phyloP scores from a whole-genome alignment of 192 early-diverging fungal genomes.

The Chytriomyces sp. region DNA sequence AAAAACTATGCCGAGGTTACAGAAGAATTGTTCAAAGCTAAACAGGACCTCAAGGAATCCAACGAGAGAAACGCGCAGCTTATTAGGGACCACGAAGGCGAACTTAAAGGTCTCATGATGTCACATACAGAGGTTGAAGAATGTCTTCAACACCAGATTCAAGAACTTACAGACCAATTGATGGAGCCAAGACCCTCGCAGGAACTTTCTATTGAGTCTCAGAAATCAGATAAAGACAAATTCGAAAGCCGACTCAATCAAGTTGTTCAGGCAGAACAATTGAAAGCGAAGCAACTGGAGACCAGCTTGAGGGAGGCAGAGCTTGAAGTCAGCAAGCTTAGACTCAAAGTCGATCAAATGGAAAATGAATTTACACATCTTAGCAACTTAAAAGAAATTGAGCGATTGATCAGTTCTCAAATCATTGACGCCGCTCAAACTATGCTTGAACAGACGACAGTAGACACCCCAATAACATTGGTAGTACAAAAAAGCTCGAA shows the following conservation, averaged over 20 bases:
- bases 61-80: neutral
- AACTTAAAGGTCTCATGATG: neutral
- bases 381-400: neutral
- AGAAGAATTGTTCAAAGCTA: neutral
- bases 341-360: conserved; percentile 10
- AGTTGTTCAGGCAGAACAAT: conserved; percentile 10
- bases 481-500: too few relatives aligned
- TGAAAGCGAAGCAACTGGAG: neutral
- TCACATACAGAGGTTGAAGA: conserved; percentile 32
- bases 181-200: conserved; percentile 27
- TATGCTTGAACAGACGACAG: neutral
- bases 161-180: conserved; percentile 32
- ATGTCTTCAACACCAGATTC: conserved; percentile 31
- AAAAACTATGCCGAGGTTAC: conserved; percentile 4
- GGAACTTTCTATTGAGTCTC: neutral
- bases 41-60: neutral
- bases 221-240: neutral
- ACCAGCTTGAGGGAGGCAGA: conserved; percentile 1
- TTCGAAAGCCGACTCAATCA: too few relatives aligned
- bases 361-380: neutral
- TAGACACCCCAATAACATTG: too few relatives aligned
- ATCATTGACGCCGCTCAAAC: conserved; percentile 10
- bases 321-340: neutral
- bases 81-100: conserved; percentile 8
- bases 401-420: neutral